Conservation (phyloP, 1,284 basidiomycete species). For the Rhizoctonia solani region DNA sequence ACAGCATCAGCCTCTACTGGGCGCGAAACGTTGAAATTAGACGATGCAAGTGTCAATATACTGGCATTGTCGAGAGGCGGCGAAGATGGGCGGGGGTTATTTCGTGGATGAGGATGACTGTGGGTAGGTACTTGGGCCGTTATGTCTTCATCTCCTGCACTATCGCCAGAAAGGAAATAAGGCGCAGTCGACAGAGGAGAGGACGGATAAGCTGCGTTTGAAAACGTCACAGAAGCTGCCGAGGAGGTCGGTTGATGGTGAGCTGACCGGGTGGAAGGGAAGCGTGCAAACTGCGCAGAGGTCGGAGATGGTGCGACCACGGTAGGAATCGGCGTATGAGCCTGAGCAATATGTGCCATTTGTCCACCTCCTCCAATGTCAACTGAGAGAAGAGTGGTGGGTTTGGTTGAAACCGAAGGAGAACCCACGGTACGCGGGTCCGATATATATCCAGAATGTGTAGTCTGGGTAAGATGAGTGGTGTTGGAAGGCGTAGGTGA, state of each 20-base stretch:
- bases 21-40: constrained; percentile 75
- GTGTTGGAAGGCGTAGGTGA: constrained; percentile 81
- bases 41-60: constrained; percentile 88
- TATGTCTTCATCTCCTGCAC: constrained; percentile 24
- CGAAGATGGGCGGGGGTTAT: constrained; percentile 90
- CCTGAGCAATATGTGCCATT: constrained; percentile 91
- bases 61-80: constrained; percentile 92
- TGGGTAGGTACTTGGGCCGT: constrained; percentile 81
- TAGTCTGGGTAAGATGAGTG: constrained; percentile 74
- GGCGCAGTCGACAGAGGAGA: constrained; percentile 31
- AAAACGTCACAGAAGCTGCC: constrained; percentile 69
- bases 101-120: constrained; percentile 87
- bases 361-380: constrained; percentile 64
- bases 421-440: constrained; percentile 67
- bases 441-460: constrained; percentile 39
- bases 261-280: constrained; percentile 54
- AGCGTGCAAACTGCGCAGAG: constrained; percentile 33
- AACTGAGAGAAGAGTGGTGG: constrained; percentile 88
- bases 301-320: constrained; percentile 33
- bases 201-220: constrained; percentile 41
- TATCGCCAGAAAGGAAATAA: constrained; percentile 31
- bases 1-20: constrained; percentile 63
- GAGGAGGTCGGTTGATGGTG: constrained; percentile 64
- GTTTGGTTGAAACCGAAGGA: constrained; percentile 90
- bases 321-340: constrained; percentile 48